These are phyloP conservation scores for Septoria petroselini DNA, from an alignment of 2,329 filamentous ascomycete genomes.

Conservation along the genomic window DNA sequence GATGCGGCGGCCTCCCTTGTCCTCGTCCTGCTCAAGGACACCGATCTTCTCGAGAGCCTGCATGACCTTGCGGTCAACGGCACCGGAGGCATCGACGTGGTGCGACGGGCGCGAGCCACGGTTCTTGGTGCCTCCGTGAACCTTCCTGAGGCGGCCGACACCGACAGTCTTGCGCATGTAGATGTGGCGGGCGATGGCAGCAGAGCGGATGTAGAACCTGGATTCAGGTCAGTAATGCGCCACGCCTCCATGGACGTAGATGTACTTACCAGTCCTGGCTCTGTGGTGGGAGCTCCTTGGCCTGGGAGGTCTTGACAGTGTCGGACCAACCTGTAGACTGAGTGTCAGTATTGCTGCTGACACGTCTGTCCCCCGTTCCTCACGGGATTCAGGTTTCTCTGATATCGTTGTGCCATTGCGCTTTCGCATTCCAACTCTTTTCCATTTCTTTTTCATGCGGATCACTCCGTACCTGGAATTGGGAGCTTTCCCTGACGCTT, in stretches of 20 bases:
- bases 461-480: constrained; percentile 67
- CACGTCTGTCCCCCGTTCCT: constrained; percentile 46
- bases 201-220: constrained; percentile 77
- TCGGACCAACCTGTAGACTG: constrained; percentile 87
- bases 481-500: constrained; percentile 92
- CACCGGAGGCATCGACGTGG: constrained; percentile 93
- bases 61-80: constrained; percentile 95
- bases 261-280: constrained; percentile 91
- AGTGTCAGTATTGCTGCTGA: constrained; percentile 42
- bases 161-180: constrained; percentile 99
- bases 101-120: constrained; percentile 85
- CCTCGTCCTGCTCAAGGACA: constrained; percentile 95
- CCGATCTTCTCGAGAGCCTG: constrained; percentile 99
- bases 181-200: constrained; percentile 93
- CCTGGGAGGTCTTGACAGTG: constrained; percentile 95
- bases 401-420: constrained; percentile 23
- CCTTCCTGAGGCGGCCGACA: constrained; percentile 95
- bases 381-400: constrained; percentile 53
- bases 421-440: constrained; percentile 11
- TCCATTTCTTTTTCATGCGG: constrained; percentile 34
- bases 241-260: not conserved
- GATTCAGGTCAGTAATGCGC: not conserved
- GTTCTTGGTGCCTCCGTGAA: constrained; percentile 90
- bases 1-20: constrained; percentile 97
- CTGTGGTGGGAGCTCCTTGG: constrained; percentile 97